Evolutionary conservation across 139 green algal genomes (phyloP).

Genomic region (Marvania coccoides): DNA sequence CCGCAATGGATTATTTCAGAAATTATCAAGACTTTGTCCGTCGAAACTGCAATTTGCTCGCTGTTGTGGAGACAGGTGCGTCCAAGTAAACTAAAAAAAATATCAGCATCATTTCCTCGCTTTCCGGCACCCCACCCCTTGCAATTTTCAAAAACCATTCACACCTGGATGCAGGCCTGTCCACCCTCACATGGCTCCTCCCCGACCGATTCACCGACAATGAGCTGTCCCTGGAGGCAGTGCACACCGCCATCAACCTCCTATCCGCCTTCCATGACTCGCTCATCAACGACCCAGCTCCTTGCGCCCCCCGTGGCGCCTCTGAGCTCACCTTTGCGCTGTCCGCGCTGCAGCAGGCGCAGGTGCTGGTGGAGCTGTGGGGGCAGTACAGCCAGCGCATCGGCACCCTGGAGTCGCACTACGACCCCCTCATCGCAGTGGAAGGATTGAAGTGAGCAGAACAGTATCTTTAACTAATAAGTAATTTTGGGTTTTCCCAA

Average conservation of each 20-base stretch:
- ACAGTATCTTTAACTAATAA: background rate
- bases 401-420: conserved; percentile 9
- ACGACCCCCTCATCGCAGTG: conserved; percentile 12
- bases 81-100: background rate
- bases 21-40: conserved; percentile 5
- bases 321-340: conserved; percentile 19
- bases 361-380: conserved; percentile 43
- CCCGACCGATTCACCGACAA: conserved; percentile 40
- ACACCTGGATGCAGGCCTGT: conserved; percentile 27
- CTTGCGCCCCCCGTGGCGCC: background rate
- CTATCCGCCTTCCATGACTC: conserved; percentile 29
- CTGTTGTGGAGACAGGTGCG: conserved; percentile 3
- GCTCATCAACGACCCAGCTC: conserved; percentile 14
- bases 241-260: conserved; percentile 33
- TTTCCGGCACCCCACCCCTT: background rate
- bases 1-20: background rate
- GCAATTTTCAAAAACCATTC: background rate
- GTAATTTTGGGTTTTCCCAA: too few relatives aligned
- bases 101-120: background rate
- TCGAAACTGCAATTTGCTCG: background rate
- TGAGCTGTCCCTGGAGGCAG: conserved; percentile 31
- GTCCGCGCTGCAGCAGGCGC: conserved; percentile 28
- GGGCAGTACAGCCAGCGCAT: conserved; percentile 2
- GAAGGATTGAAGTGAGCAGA: conserved; percentile 35
- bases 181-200: conserved; percentile 41